Base-by-base conservation (phyloP, 306 rosid genomes). In the Glycine soja region DNA sequence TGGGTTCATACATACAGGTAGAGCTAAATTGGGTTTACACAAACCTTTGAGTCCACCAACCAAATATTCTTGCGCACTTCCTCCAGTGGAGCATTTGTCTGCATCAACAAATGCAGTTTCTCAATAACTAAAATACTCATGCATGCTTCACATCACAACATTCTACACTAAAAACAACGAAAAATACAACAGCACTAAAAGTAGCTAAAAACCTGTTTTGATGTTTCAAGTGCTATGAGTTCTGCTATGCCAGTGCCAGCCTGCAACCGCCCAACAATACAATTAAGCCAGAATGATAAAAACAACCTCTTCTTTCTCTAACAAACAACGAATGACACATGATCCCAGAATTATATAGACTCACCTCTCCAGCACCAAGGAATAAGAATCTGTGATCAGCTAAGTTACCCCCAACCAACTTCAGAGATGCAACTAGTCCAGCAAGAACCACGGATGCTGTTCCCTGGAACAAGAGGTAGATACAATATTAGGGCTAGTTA, bases 201-300 rank as follows among this genome's bases (percentile, higher is more conserved):
- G 24, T 62, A 54, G 86, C 70, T 43, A 71, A 34, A 32, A 70
- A 96, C 99, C 99, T 93, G 95, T 78, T 96, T 96, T 34, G 99
- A 92, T 40, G 90, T 88, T 87, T 96, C 97, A 74, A 96, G 99
- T 80, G 99, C 99, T 76, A 96, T 92, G 69, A 96, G 97, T 76
- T 93, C 98, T 36, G 99, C 99, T 70, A 96, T 96, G 82, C 99
- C 99, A 38, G 99, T 96, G 79, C 99, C 99, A 8, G 99, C 99
- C 99, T 96, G 89, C 80, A 87, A 80, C 85, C 71, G 10, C 78
- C 78, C 80, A 58, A 82, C 54, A 76, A 78, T 8, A 64, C 10
- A 70, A 70, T 78, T 83, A 74, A 87, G 82, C 73, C 74, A 58
- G 15, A 77, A 51, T 13, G 42, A 70, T 58, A 18, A 47, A 72